A percentile compares a stretch with the other conserved stretches of the same genome.
These are phyloP conservation scores for Rostrohypoxylon terebratum DNA, from an alignment of 495 filamentous ascomycete species.

Conservation along the genomic window DNA sequence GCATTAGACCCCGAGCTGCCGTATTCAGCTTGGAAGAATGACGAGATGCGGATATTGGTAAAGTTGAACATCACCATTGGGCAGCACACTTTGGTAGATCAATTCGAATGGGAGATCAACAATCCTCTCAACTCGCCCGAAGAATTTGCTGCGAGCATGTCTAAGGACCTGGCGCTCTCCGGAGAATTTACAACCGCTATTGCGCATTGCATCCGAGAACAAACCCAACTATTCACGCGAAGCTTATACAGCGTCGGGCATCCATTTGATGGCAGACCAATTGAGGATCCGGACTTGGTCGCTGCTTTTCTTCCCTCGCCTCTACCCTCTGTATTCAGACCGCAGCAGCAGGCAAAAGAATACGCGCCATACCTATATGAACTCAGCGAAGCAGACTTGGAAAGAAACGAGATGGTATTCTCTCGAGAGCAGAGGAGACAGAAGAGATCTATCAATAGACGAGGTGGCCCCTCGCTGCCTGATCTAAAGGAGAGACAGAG, in stretches of 20 bases:
- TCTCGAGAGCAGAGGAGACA: conserved; percentile 92
- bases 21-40: conserved; percentile 95
- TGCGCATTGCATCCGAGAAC: conserved; percentile 95
- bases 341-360: conserved; percentile 90
- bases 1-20: conserved; percentile 89
- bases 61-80: conserved; percentile 99
- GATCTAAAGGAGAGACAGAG: conserved; percentile 95
- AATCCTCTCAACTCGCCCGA: conserved; percentile 92
- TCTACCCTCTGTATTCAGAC: conserved; percentile 82
- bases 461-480: conserved; percentile 92
- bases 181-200: conserved; percentile 98
- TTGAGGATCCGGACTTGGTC: conserved; percentile 90
- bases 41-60: conserved; percentile 95
- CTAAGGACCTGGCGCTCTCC: conserved; percentile 87
- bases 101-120: conserved; percentile 99
- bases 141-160: conserved; percentile 90
- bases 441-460: conserved; percentile 92
- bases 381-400: conserved; percentile 88
- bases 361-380: conserved; percentile 94
- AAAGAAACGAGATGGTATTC: conserved; percentile 90
- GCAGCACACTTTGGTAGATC: conserved; percentile 91
- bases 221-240: conserved; percentile 91
- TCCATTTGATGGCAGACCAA: conserved; percentile 91
- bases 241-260: conserved; percentile 93
- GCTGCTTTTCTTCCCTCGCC: conserved; percentile 88